Conservation (phyloP, 2,329 filamentous ascomycete genomes). For the Onygenales sp. region DNA sequence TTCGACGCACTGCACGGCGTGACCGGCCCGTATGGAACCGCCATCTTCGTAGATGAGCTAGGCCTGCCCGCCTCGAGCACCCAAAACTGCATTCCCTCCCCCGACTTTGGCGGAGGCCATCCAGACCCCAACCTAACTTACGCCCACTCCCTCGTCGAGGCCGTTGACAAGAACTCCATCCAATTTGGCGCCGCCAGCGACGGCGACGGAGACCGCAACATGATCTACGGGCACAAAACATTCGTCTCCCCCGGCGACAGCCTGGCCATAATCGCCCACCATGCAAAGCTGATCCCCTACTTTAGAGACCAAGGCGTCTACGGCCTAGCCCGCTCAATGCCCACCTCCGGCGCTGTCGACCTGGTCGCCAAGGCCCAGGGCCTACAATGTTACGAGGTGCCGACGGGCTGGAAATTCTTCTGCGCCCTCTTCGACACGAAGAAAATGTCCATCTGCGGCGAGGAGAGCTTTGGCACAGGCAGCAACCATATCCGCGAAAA, state of each 20-base stretch:
- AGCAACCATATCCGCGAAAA: conserved; percentile 99
- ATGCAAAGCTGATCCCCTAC: conserved; percentile 93
- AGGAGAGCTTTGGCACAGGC: conserved; percentile 96
- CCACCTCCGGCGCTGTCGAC: conserved; percentile 89
- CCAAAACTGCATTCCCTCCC: conserved; percentile 85
- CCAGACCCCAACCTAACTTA: conserved; percentile 98
- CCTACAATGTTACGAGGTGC: conserved; percentile 87
- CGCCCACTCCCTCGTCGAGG: conserved; percentile 86
- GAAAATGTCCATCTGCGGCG: conserved; percentile 96
- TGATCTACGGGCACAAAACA: conserved; percentile 96
- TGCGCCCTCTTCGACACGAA: conserved; percentile 88
- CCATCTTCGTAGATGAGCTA: conserved; percentile 91
- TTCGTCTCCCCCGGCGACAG: conserved; percentile 98
- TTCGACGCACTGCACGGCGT: conserved; percentile 94
- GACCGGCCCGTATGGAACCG: conserved; percentile 87
- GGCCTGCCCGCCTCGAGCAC: conserved; percentile 67
- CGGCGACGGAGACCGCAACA: conserved; percentile 97
- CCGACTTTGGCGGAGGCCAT: conserved; percentile 95
- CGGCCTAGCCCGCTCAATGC: conserved; percentile 93
- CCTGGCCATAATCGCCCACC: conserved; percentile 94
- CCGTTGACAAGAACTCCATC: conserved; percentile 80
- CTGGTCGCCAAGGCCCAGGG: conserved; percentile 92
- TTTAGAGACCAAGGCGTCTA: conserved; percentile 97
- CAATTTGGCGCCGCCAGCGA: conserved; percentile 96
- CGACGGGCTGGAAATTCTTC: conserved; percentile 99